Conservation (phyloP, 352 stramenopile genomes). For the Globisporangium acanthophoron region DNA sequence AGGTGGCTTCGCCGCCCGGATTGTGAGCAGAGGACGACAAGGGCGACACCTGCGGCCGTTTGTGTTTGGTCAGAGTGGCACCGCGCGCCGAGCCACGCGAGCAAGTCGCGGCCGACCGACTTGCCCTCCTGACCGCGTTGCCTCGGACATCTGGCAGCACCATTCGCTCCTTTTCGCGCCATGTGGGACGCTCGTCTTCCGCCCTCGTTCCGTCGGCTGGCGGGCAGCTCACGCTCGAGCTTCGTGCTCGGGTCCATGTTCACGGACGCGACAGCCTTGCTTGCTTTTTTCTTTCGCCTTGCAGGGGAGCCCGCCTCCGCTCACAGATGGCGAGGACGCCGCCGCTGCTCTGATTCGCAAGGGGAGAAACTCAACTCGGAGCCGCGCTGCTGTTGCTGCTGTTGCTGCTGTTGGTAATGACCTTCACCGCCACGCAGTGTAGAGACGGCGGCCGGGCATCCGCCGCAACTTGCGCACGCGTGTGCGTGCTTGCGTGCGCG, state of each 20-base stretch:
- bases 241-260: no score
- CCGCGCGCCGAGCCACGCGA: not conserved
- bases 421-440: not conserved
- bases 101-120: not conserved
- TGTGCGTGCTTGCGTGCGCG: not conserved
- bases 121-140: not conserved
- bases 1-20: not conserved
- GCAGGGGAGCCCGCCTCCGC: no score
- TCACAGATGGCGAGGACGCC: not conserved
- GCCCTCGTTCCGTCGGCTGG: not conserved
- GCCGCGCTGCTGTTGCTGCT: no score
- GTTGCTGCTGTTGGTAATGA: not conserved
- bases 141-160: not conserved
- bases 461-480: no score
- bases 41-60: not conserved
- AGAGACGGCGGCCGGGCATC: not conserved
- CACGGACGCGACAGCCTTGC: not conserved
- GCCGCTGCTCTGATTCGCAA: not conserved
- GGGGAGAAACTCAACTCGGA: not conserved
- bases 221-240: no score
- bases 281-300: not conserved
- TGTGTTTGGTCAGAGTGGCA: not conserved
- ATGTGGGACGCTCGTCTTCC: not conserved
- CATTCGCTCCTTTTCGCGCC: no score
- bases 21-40: not conserved